Evolutionary conservation across 371 early-diverging fungal species (phyloP).

Genomic region (Entomophthora muscae): DNA sequence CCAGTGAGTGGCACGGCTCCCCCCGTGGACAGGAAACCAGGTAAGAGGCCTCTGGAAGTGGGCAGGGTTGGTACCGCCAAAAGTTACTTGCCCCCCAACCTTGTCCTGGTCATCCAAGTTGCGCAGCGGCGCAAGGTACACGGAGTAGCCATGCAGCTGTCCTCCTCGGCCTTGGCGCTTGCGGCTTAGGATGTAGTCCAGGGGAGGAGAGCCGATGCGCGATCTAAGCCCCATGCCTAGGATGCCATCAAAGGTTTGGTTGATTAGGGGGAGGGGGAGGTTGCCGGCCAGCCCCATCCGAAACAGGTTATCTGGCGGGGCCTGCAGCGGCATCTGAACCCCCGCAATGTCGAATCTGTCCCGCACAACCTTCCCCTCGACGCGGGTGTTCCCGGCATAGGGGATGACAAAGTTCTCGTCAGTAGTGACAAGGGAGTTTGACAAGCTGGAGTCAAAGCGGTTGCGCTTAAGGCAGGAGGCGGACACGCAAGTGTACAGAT

Average conservation of each 20-base stretch:
- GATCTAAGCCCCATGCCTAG: neutral
- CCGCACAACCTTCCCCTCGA: neutral
- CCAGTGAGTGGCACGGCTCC: neutral
- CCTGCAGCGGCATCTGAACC: neutral
- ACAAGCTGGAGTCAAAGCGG: neutral
- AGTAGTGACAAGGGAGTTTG: neutral
- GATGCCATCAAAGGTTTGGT: slow-evolving; percentile 1
- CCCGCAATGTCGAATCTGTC: neutral
- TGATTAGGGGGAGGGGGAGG: neutral
- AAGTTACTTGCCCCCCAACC: neutral
- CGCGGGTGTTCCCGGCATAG: neutral
- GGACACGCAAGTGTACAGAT: neutral
- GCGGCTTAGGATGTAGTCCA: neutral
- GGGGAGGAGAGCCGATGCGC: neutral
- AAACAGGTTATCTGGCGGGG: neutral
- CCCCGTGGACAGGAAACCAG: neutral
- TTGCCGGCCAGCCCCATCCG: neutral
- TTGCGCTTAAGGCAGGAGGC: neutral
- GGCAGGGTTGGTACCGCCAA: neutral
- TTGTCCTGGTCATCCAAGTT: neutral
- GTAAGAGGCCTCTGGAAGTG: neutral
- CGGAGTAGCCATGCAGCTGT: neutral
- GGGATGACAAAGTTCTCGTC: neutral
- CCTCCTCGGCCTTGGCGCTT: neutral
- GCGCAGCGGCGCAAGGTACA: neutral